phyloP scores from a whole-genome alignment of 345 rosid species.

The Sonneratia alba region DNA sequence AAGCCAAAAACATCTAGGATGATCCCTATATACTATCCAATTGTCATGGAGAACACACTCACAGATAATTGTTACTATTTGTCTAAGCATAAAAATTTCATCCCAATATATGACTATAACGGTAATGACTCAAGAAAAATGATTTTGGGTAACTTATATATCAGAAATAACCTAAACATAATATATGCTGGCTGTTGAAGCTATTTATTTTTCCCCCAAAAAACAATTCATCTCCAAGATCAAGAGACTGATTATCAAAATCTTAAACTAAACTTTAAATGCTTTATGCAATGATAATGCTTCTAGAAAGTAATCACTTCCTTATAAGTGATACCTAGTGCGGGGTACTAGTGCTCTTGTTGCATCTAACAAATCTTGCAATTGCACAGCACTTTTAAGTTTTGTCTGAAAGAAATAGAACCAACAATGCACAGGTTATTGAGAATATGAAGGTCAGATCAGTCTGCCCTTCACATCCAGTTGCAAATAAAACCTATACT shows the following conservation, averaged over 20 bases:
- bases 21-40: background rate
- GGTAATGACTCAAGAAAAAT: background rate
- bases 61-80: background rate
- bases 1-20: background rate
- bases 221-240: background rate
- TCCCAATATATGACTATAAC: background rate
- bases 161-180: background rate
- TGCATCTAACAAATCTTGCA: slow-evolving; percentile 99
- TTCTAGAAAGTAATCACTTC: background rate
- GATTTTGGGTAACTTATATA: background rate
- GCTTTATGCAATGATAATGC: background rate
- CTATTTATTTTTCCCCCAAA: background rate
- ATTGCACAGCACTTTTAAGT: slow-evolving; percentile 90
- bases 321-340: slow-evolving; percentile 44
- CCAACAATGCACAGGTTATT: background rate
- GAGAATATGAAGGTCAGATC: background rate
- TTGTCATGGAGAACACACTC: background rate
- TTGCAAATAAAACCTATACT: slow-evolving; percentile 1
- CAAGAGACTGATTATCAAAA: background rate
- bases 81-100: background rate
- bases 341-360: slow-evolving; percentile 93
- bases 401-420: slow-evolving; percentile 58
- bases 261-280: background rate
- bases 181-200: background rate
- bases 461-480: background rate